Evolutionary conservation across 495 filamentous ascomycete species (phyloP), one percentile per base, ranked within the genome.

Genomic region (Xylaria cubensis): DNA sequence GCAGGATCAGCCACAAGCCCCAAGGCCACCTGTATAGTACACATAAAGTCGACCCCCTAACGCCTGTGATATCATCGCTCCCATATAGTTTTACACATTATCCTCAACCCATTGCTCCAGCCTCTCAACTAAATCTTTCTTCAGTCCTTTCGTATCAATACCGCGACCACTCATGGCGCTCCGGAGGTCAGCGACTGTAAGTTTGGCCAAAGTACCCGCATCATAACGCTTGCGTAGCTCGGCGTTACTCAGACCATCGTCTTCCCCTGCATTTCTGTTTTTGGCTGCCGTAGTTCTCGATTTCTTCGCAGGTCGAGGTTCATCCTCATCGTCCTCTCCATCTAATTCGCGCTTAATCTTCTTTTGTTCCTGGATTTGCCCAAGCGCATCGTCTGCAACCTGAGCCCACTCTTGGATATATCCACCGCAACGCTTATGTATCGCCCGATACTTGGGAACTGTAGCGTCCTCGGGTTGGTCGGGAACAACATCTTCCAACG

Each of bases 401-500:
- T 92, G 88, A 19, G 77, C 77, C 92, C 93, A 98, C 19, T 92
- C 89, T 26, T 91, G 81, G 10, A 97, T 88, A 75, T 93, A 92
- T 10, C 86, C 84, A 1, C 94, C 94, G 3, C 92, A 91, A 26
- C 97, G 88, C 82, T 97, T 98, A 79, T 96, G 86, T 53, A 99
- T 97, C 44, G 85, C 82, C 70, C 79, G 86, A 80, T 92, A 94
- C 73, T 92, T 95, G 0, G 97, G 97, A 1, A 92, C 74, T 0
- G 95, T 98, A 65, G 92, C 91, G 77, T 99, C 97, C 42, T 95
- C 90, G 1, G 90, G 86, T 58, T 87, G 84, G 36, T 92, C 91
- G 0, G 97, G 97, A 24, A 95, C 79, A 62, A 98, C 96, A 77
- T 99, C 97, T 41, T 97, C 94, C 15, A 99, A 81, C 1, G 97